Evolutionary conservation across 2,329 filamentous ascomycete species (phyloP), one percentile per base, ranked within the genome.

Genomic region (Colletotrichum coccodes): DNA sequence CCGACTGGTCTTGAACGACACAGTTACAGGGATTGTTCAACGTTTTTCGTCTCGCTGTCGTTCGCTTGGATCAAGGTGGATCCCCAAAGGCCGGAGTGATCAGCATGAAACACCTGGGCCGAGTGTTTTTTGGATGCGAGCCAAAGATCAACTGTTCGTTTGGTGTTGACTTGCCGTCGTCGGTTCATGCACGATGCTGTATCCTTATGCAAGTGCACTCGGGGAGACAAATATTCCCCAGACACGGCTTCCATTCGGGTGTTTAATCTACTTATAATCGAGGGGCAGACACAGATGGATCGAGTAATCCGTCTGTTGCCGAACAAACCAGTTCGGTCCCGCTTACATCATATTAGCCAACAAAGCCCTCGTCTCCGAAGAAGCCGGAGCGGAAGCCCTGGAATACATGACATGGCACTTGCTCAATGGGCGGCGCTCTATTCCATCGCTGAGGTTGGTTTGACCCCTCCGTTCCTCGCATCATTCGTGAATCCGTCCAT

Each of bases 381-480:
- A 66, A 50, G 66, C 66, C 66, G 66, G 66, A 60, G 66, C 66
- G 66, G 66, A 60, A 69, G 56, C 49, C 53, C 18, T 60, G 65
- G 61, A 26, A 21, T 34, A 32, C 28, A 36, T 58, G 50, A 30
- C 58, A 47, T 53, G 58, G 38, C 49, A 53, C 40, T 50, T 38
- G 34, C 49, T 54, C n/a, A 54, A 42, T 52, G 50, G 46, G 21
- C 49, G n/a, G 47, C 47, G 54, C 38, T 47, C 61, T 40, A 56
- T 36, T 42, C 49, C 14, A 7, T 42, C 54, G 38, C 65, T 54
- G 32, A 54, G 21, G 58, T 56, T 60, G 46, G n/a, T 30, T 30
- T 52, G 32, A 44, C 49, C 38, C 40, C 40, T 44, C 60, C 44
- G 46, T 53, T 53, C 32, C 36, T 46, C 42, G 32, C 49, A 60